These are phyloP conservation scores for Gossypium thurberi DNA, from an alignment of 345 rosid species.

Conservation along the genomic window DNA sequence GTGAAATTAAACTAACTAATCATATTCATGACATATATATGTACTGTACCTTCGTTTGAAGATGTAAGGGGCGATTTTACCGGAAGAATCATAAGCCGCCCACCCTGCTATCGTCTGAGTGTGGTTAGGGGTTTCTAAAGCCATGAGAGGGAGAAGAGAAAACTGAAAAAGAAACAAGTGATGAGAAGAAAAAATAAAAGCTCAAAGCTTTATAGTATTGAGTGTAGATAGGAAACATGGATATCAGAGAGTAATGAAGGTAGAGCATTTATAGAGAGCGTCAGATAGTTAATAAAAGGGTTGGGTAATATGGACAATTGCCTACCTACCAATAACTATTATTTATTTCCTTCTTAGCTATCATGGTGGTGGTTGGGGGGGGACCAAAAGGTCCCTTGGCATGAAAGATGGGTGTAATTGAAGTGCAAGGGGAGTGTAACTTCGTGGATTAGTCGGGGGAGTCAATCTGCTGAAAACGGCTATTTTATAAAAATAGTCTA, in stretches of 20 bases:
- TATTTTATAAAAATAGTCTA: no score
- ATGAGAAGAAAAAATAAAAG: no score
- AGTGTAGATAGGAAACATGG: not conserved
- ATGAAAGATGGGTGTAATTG: not conserved
- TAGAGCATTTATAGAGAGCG: not conserved
- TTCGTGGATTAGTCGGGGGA: not conserved
- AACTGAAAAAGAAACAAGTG: not conserved
- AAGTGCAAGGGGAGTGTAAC: not conserved
- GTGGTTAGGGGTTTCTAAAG: conserved; percentile 47
- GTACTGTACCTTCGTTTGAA: conserved; percentile 42
- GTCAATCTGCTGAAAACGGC: not conserved
- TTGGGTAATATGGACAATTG: not conserved
- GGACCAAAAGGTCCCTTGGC: not conserved
- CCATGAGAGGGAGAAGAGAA: conserved; percentile 18
- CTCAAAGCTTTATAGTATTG: not conserved
- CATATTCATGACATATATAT: not conserved
- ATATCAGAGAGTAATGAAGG: not conserved
- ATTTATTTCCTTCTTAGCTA: not conserved
- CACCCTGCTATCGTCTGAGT: conserved; percentile 49
- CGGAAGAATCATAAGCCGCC: conserved; percentile 52
- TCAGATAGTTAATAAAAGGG: not conserved
- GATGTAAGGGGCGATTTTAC: conserved; percentile 38
- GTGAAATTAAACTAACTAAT: not conserved
- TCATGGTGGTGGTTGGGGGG: not conserved
- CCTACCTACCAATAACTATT: not conserved